Evolutionary conservation across 129 eudicot genomes (phyloP).

Genomic region (Artemisia tridentata): DNA sequence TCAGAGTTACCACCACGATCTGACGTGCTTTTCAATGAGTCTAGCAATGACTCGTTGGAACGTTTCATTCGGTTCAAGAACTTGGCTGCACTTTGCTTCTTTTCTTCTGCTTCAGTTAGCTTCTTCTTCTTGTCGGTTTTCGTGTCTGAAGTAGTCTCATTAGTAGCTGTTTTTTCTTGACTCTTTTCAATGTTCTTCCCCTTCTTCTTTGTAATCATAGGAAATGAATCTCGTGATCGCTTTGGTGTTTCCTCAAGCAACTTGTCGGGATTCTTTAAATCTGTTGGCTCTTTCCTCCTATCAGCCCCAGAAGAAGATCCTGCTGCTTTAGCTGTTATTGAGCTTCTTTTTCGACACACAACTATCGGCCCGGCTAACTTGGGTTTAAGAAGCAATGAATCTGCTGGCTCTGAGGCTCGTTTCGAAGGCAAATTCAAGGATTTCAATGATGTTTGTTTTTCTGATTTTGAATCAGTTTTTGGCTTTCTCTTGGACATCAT

Average conservation of each 20-base stretch:
- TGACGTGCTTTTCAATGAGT: slow-evolving; percentile 40
- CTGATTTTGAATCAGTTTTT: slow-evolving; percentile 39
- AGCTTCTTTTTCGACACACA: slow-evolving; percentile 73
- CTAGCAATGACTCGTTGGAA: slow-evolving; percentile 35
- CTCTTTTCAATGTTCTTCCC: slow-evolving; percentile 31
- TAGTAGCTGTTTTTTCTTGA: slow-evolving; percentile 8
- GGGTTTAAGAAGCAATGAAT: slow-evolving; percentile 45
- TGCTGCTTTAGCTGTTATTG: slow-evolving; percentile 53
- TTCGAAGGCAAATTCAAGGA: slow-evolving; percentile 30
- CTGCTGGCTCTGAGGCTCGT: slow-evolving; percentile 42
- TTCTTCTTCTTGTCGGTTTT: slow-evolving; percentile 44
- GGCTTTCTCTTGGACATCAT: slow-evolving; percentile 32
- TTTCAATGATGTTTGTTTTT: slow-evolving; percentile 39
- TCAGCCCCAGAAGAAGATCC: slow-evolving; percentile 44
- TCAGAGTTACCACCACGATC: slow-evolving; percentile 35
- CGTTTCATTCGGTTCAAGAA: slow-evolving; percentile 55
- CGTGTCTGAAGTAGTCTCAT: slow-evolving; percentile 29
- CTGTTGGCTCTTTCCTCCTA: slow-evolving; percentile 42
- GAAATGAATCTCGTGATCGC: slow-evolving; percentile 43
- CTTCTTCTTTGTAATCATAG: slow-evolving; percentile 36
- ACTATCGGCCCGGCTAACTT: slow-evolving; percentile 45
- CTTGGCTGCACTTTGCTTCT: slow-evolving; percentile 57
- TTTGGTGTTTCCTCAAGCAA: slow-evolving; percentile 32
- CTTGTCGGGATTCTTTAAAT: slow-evolving; percentile 31
- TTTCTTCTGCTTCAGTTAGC: slow-evolving; percentile 35